Evolutionary conservation across 768 basidiomycete genomes (phyloP).

Genomic region (Boletus reticulatus): DNA sequence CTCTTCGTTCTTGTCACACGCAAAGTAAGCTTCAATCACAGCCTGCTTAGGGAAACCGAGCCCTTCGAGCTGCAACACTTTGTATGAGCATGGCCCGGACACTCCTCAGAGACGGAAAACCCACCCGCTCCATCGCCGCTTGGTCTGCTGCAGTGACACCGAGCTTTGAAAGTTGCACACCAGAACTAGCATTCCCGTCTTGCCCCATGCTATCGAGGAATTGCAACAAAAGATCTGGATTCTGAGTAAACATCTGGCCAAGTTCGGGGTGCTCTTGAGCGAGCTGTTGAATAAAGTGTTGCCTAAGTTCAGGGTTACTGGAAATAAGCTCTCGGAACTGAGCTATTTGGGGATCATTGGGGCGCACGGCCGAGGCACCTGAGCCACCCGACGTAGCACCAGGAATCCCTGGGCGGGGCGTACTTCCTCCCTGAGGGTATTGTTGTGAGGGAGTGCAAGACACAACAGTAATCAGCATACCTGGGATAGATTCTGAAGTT

Average conservation of each 20-base stretch:
- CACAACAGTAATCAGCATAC: neutral
- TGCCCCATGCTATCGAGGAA: neutral
- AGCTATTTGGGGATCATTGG: neutral
- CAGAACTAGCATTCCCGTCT: neutral
- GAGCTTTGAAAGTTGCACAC: neutral
- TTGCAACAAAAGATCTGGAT: neutral
- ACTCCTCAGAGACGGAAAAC: neutral
- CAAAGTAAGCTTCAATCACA: constrained; percentile 4
- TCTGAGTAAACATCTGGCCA: neutral
- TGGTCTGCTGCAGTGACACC: neutral
- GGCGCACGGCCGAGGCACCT: neutral
- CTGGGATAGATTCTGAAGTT: neutral
- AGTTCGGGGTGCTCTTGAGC: neutral
- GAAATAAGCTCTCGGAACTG: constrained; percentile 1
- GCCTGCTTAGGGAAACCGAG: constrained; percentile 3
- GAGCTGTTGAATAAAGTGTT: neutral
- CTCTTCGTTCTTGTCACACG: constrained; percentile 8
- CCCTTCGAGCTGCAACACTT: neutral
- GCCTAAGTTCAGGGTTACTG: neutral
- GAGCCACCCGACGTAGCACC: neutral
- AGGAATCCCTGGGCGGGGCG: neutral
- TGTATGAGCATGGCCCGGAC: neutral
- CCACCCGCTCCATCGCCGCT: neutral
- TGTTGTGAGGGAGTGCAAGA: neutral
- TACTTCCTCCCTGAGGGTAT: neutral